Conservation (phyloP, 441 rosid species). For the Viola pubescens region DNA sequence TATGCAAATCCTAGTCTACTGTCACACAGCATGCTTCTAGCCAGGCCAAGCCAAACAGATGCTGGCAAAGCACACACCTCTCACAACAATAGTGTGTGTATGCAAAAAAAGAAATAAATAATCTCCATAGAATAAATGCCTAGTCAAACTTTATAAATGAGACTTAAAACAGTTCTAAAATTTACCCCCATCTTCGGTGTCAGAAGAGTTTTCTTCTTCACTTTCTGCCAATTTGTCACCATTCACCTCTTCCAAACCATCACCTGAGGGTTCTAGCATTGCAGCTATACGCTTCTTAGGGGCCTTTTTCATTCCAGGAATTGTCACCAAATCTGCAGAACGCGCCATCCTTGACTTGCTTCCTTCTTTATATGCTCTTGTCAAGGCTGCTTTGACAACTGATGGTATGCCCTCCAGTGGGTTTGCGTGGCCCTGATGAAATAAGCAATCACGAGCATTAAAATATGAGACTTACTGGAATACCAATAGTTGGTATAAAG, state of each 20-base stretch:
- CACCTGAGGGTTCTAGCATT: slow-evolving; percentile 63
- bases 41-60: too few species aligned
- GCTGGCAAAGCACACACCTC: too few species aligned
- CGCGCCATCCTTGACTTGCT: slow-evolving; percentile 67
- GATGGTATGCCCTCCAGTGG: slow-evolving; percentile 89
- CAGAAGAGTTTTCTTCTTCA: slow-evolving; percentile 64
- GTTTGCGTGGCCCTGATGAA: slow-evolving; percentile 59
- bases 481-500: background rate
- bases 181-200: slow-evolving; percentile 59
- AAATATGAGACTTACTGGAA: background rate
- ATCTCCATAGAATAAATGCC: background rate
- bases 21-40: too few species aligned
- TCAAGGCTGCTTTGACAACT: slow-evolving; percentile 81
- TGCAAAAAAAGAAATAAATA: background rate
- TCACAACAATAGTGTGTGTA: too few species aligned
- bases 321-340: slow-evolving; percentile 70
- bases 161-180: background rate
- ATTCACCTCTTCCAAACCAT: slow-evolving; percentile 50
- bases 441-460: slow-evolving; percentile 12
- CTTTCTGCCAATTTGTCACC: slow-evolving; percentile 44
- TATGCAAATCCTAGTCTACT: too few species aligned
- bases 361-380: slow-evolving; percentile 71
- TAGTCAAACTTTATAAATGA: slow-evolving; percentile 16
- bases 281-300: slow-evolving; percentile 81
- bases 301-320: slow-evolving; percentile 80